A percentile compares a stretch with the other conserved stretches of the same genome.
phyloP scores from a whole-genome alignment of 148 eudicot species.

The Limonium bicolor region DNA sequence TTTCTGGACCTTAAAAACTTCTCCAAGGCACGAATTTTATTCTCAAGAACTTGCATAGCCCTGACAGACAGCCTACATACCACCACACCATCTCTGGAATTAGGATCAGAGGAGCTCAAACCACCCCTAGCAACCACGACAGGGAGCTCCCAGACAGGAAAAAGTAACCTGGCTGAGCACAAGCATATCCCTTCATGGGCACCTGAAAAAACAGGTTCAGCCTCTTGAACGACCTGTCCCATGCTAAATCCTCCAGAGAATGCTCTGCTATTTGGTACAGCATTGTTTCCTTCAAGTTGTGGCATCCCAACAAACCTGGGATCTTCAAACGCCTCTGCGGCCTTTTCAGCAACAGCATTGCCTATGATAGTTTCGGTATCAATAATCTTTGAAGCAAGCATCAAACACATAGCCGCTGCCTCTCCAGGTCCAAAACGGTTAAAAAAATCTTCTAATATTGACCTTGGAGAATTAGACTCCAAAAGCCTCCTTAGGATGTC shows the following conservation, averaged over 20 bases:
- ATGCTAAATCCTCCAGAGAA: slow-evolving; percentile 90
- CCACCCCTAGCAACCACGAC: slow-evolving; percentile 46
- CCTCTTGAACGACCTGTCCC: slow-evolving; percentile 99
- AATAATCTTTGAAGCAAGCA: slow-evolving; percentile 73
- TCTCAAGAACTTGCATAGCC: slow-evolving; percentile 86
- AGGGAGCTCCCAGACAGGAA: slow-evolving; percentile 93
- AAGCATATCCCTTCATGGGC: slow-evolving; percentile 94
- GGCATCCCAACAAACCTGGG: slow-evolving; percentile 94
- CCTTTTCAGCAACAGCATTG: slow-evolving; percentile 82
- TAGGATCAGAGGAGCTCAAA: slow-evolving; percentile 27
- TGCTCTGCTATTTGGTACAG: slow-evolving; percentile 62
- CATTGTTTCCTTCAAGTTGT: slow-evolving; percentile 83
- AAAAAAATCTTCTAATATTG: slow-evolving; percentile 83
- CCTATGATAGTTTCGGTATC: slow-evolving; percentile 53
- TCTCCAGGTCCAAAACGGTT: slow-evolving; percentile 92
- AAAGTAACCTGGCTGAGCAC: slow-evolving; percentile 87
- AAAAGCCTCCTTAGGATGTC: slow-evolving; percentile 84
- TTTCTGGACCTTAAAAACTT: slow-evolving; percentile 66
- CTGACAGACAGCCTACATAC: slow-evolving; percentile 64
- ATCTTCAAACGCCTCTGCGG: slow-evolving; percentile 96
- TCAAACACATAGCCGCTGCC: slow-evolving; percentile 89
- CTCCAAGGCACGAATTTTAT: slow-evolving; percentile 79
- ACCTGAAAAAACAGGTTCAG: slow-evolving; percentile 92
- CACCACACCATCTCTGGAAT: slow-evolving; percentile 30
- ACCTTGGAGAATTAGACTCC: slow-evolving; percentile 80